Evolutionary conservation across 495 filamentous ascomycete species (phyloP).

Genomic region (Hypoxylon trugodes): DNA sequence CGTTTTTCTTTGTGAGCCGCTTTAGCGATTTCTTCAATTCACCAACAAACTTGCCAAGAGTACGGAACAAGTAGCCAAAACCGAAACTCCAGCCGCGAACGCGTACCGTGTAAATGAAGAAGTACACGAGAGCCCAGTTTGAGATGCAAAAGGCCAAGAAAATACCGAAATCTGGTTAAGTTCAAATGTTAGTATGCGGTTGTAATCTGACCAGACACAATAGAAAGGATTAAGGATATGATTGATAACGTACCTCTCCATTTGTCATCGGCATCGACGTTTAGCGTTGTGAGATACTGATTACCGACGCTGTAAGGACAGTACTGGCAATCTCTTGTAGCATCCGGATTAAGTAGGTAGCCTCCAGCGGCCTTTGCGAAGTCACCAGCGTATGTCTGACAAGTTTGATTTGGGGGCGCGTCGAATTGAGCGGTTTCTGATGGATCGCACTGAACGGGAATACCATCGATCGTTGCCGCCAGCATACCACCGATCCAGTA

Average conservation of each 20-base stretch:
- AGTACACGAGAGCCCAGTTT: conserved; percentile 83
- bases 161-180: conserved; percentile 82
- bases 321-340: conserved; percentile 71
- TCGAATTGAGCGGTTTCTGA: conserved; percentile 73
- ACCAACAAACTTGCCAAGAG: conserved; percentile 56
- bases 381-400: conserved; percentile 66
- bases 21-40: conserved; percentile 54
- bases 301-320: conserved; percentile 72
- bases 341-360: conserved; percentile 67
- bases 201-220: conserved; percentile 8
- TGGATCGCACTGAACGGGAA: conserved; percentile 64
- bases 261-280: conserved; percentile 59
- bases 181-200: conserved; percentile 47
- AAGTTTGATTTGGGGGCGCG: conserved; percentile 69
- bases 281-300: conserved; percentile 74
- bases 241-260: conserved; percentile 38
- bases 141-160: conserved; percentile 78
- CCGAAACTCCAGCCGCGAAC: conserved; percentile 80
- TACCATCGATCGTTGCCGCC: conserved; percentile 62
- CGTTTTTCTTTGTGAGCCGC: conserved; percentile 29
- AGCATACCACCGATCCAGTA: conserved; percentile 83
- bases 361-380: conserved; percentile 60
- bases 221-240: not conserved
- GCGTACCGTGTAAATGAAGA: conserved; percentile 82
- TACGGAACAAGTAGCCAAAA: conserved; percentile 64